These are phyloP conservation scores for Phaeosphaeria sp. DNA, from an alignment of 2,329 filamentous ascomycete genomes.

Conservation along the genomic window DNA sequence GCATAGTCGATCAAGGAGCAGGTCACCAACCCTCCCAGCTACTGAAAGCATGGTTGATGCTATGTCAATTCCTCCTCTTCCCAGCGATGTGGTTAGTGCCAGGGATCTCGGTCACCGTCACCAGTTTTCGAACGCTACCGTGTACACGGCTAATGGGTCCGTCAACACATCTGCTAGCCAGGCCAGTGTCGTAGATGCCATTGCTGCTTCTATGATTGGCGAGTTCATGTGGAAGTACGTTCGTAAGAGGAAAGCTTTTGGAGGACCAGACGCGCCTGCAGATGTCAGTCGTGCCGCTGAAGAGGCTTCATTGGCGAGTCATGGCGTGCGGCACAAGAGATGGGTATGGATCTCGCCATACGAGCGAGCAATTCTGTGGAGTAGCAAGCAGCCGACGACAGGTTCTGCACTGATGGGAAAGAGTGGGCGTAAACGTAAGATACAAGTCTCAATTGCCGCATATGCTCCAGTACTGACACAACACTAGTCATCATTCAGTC, in stretches of 20 bases:
- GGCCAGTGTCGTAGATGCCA: slow-evolving; percentile 89
- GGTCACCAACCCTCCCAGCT: slow-evolving; percentile 68
- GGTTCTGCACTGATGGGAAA: slow-evolving; percentile 91
- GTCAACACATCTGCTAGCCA: slow-evolving; percentile 68
- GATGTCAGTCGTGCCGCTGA: slow-evolving; percentile 61
- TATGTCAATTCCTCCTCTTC: slow-evolving; percentile 74
- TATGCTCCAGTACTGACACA: slow-evolving; percentile 18
- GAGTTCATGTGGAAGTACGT: slow-evolving; percentile 97
- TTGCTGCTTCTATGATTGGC: slow-evolving; percentile 97
- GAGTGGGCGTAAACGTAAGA: slow-evolving; percentile 90
- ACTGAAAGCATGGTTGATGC: slow-evolving; percentile 74
- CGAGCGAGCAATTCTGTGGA: slow-evolving; percentile 96
- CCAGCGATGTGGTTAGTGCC: slow-evolving; percentile 70
- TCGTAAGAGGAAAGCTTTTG: slow-evolving; percentile 87
- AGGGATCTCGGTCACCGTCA: slow-evolving; percentile 56
- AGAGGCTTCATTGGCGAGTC: slow-evolving; percentile 69
- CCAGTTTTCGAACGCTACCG: slow-evolving; percentile 68
- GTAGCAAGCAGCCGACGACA: slow-evolving; percentile 92
- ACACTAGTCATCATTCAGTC: slow-evolving; percentile 86
- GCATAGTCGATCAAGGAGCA: slow-evolving; percentile 53
- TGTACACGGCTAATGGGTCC: slow-evolving; percentile 63
- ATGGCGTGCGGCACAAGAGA: slow-evolving; percentile 81
- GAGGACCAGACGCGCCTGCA: slow-evolving; percentile 66
- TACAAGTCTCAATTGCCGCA: not conserved
- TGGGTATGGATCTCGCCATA: slow-evolving; percentile 99